Evolutionary conservation across 495 filamentous ascomycete genomes (phyloP).

Genomic region (Delitschia confertaspora): DNA sequence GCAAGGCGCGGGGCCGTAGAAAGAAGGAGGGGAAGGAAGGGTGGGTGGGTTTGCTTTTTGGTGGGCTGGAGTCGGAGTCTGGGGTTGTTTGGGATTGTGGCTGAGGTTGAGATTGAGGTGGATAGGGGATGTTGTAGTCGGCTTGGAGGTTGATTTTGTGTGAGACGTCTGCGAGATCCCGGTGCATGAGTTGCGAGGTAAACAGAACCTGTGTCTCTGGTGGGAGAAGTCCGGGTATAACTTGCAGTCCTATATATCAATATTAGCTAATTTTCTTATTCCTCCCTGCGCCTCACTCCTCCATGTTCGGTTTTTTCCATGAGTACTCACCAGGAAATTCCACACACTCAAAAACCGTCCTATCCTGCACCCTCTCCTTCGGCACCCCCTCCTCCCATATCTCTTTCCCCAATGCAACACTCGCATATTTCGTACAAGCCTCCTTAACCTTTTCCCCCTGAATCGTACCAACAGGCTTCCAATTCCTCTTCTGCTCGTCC

Average conservation of each 20-base stretch:
- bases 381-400: background rate
- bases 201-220: conserved; percentile 23
- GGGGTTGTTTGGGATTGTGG: conserved; percentile 6
- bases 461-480: conserved; percentile 8
- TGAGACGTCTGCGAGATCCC: conserved; percentile 12
- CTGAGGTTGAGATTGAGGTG: conserved; percentile 8
- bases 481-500: conserved; percentile 10
- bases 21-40: conserved; percentile 18
- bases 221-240: conserved; percentile 18
- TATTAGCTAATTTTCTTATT: no score
- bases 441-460: conserved; percentile 7
- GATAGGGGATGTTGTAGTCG: conserved; percentile 22
- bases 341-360: background rate
- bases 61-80: background rate
- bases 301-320: conserved; percentile 3
- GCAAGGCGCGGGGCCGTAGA: conserved; percentile 6
- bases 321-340: background rate
- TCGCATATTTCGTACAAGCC: conserved; percentile 6
- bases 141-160: conserved; percentile 25
- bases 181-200: conserved; percentile 19
- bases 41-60: background rate
- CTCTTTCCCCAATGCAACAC: background rate
- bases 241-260: conserved; percentile 20
- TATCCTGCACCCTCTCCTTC: no score
- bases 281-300: conserved; percentile 12